Base-by-base conservation (phyloP, 2,329 filamentous ascomycete genomes). In the Fusarium coffeatum region DNA sequence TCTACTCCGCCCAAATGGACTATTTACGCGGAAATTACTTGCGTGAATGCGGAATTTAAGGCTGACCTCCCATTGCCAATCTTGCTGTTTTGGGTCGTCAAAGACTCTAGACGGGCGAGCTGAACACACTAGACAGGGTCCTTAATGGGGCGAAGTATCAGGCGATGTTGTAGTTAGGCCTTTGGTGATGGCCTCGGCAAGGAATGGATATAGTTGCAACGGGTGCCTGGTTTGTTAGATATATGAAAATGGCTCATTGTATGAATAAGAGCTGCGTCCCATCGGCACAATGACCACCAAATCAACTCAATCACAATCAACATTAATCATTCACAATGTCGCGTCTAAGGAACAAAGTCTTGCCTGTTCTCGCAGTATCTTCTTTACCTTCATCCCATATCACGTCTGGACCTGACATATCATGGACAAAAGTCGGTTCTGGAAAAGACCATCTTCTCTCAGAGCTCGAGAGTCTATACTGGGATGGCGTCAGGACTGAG, bases 401-500 rank as follows among this genome's bases (percentile, higher is more conserved):
- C 27, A 69, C 70, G 4, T 34, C 64, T 7, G 55, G 53, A 8
- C 70, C 67, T 10, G 64, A 71, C 22, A 56, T 71, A 32, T 37
- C 70, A 13, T 72, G 71, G 68, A 41, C 57, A 12, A 45, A 42
- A 0, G n/a, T 64, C 16, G 68, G 64, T 3, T 51, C 56, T 12
- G 68, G 69, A 27, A 57, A 57, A 25, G 69, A 69, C 10, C 54
- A 72, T 55, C n/a, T 68, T 25, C 55, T 72, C 30, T 42, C 43
- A 7, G 70, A 73, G 16, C 65, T 73, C 8, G 49, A 73, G 25
- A 56, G 16, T 6, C 22, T 73, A 6, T 73, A 73, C 46, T 73
- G 71, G 71, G 67, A 73, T 32, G 70, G 71, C 2, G 68, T 73
- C 47, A 67, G 66, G 16, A 59, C 58, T 1, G 71, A 73, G 47